Evolutionary conservation across 1,284 basidiomycete genomes (phyloP), one percentile per base, ranked within the genome.

Genomic region (Pyrrhoderma noxium): DNA sequence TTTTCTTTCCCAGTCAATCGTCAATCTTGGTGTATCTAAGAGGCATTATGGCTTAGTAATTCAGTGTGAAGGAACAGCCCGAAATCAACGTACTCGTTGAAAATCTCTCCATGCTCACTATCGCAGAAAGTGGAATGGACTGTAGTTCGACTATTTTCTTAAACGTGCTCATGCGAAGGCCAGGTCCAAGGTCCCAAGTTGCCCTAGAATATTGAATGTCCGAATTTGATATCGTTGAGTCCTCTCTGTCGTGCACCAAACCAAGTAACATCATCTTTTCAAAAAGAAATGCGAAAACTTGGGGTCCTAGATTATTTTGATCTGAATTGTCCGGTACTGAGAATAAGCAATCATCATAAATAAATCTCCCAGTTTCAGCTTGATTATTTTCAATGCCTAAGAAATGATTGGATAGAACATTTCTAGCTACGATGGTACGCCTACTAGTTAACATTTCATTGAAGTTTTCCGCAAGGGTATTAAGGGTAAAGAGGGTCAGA

Each of bases 161-260:
- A 5, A 31, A 31, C 27, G 27, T 11, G 27, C 5, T 27, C 18
- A 27, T n/a, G 8, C 49, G 40, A 8, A 51, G 16, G 11, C 48
- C 53, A 21, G 49, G 48, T 2, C 53, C 53, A 8, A 54, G 18
- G 36, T 54, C 49, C 53, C 53, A 54, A 18, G 18, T 18, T 35
- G 25, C 42, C 9, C 39, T 36, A 7, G 43, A 36, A 46, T 54
- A 45, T 43, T 25, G 14, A 25, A 18, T 19, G 18, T 39, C 18
- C 14, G 3, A 48, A 41, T 31, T 35, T 21, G 25, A 16, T 11
- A 21, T 11, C 34, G 23, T 21, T 13, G 46, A 45, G 27, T 16
- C 7, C 3, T 45, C 44, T 34, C 39, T 2, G 4, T 25, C 16
- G 8, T 8, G 18, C n/a, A 42, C 31, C 8, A 45, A 45, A 18